Evolutionary conservation across 768 basidiomycete species (phyloP).

Genomic region (Neoboletus subvelutipes): DNA sequence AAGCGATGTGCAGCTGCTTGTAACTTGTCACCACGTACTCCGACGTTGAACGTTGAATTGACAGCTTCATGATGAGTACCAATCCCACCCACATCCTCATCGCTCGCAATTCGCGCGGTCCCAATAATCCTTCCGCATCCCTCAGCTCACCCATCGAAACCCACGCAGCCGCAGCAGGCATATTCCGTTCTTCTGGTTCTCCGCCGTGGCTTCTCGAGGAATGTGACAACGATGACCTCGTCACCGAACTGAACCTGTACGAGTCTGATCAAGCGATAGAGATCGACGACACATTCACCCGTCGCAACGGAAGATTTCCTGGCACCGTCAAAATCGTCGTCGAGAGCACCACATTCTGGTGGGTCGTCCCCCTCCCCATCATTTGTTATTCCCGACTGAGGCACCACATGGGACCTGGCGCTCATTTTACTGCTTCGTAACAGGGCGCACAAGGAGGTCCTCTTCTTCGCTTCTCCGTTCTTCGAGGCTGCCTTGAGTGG

Average conservation of each 20-base stretch:
- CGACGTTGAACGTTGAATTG: no score
- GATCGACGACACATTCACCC: slow-evolving; percentile 77
- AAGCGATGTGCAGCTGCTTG: not conserved
- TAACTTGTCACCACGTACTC: not conserved
- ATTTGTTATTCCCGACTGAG: not conserved
- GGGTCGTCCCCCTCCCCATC: slow-evolving; percentile 29
- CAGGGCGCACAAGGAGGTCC: slow-evolving; percentile 90
- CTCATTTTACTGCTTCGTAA: slow-evolving; percentile 1
- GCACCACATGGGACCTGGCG: slow-evolving; percentile 4
- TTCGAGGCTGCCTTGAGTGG: slow-evolving; percentile 90
- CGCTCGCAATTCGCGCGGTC: slow-evolving; percentile 78
- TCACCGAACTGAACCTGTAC: slow-evolving; percentile 66
- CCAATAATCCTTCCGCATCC: slow-evolving; percentile 72
- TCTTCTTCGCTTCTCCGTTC: slow-evolving; percentile 93
- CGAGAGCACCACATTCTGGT: slow-evolving; percentile 90
- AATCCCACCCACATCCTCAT: slow-evolving; percentile 89
- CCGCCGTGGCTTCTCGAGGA: slow-evolving; percentile 81
- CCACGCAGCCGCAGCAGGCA: slow-evolving; percentile 81
- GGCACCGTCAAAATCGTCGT: slow-evolving; percentile 92
- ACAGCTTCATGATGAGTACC: slow-evolving; percentile 20
- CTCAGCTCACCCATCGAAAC: slow-evolving; percentile 87
- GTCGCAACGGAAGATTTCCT: slow-evolving; percentile 57
- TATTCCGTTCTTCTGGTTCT: slow-evolving; percentile 78
- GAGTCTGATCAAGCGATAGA: slow-evolving; percentile 73
- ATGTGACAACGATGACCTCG: slow-evolving; percentile 65